Percentiles rank a stretch among this genome's conserved stretches.
phyloP scores from a whole-genome alignment of 495 filamentous ascomycete genomes.

The Xanthoparmelia taractica region DNA sequence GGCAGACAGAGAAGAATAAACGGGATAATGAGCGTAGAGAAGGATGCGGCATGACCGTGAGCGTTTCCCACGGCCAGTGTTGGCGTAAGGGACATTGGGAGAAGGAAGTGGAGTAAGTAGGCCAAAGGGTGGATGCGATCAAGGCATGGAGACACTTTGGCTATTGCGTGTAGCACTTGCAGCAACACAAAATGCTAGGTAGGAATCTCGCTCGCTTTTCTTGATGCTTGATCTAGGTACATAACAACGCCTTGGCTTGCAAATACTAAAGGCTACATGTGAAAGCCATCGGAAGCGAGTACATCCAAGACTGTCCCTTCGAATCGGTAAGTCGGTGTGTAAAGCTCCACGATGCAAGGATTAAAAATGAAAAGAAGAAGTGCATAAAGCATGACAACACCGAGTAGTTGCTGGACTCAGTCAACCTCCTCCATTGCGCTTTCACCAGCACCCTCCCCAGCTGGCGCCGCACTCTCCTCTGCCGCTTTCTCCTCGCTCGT shows the following conservation, averaged over 20 bases:
- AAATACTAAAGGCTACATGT: constrained; percentile 16
- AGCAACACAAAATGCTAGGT: background rate
- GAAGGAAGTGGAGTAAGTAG: background rate
- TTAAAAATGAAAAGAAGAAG: constrained; percentile 16
- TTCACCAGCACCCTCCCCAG: constrained; percentile 48
- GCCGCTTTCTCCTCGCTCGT: constrained; percentile 54
- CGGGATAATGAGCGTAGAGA: background rate
- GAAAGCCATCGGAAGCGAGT: constrained; percentile 2
- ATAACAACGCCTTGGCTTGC: constrained; percentile 17
- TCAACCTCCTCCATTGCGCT: constrained; percentile 69
- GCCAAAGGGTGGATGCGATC: background rate
- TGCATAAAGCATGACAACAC: constrained; percentile 16
- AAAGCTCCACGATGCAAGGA: constrained; percentile 9
- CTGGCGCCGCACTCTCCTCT: constrained; percentile 53
- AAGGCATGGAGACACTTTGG: background rate
- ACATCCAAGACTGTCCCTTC: background rate
- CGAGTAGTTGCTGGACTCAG: constrained; percentile 37
- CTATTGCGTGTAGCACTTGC: background rate
- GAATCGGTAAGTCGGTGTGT: background rate
- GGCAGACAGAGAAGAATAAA: background rate
- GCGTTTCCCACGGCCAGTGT: background rate
- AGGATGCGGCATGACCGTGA: background rate
- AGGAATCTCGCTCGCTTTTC: constrained; percentile 16
- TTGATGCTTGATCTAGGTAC: constrained; percentile 11
- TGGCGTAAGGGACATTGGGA: background rate